These are phyloP conservation scores for Volvox reticuliferus DNA, from an alignment of 139 green algal species.

Conservation along the genomic window DNA sequence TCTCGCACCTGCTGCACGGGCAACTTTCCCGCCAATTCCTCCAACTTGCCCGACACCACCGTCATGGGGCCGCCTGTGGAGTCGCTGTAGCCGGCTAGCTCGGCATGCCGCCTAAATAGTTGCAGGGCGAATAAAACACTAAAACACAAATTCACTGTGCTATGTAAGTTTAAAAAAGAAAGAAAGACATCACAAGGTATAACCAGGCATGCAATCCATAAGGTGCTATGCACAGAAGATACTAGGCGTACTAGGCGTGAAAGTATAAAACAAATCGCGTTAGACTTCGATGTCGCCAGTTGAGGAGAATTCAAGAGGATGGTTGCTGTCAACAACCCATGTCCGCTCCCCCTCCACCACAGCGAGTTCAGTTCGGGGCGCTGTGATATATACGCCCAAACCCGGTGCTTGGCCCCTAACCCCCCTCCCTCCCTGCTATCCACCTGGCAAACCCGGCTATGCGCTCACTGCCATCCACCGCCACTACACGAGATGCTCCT, in stretches of 20 bases:
- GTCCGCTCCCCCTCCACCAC: background rate
- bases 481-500: slow-evolving; percentile 82
- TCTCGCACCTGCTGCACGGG: slow-evolving; percentile 66
- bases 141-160: too few relatives aligned
- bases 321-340: background rate
- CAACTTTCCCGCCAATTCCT: slow-evolving; percentile 71
- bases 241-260: too few relatives aligned
- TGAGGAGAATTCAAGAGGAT: too few relatives aligned
- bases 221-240: too few relatives aligned
- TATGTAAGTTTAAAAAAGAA: too few relatives aligned
- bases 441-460: slow-evolving; percentile 77
- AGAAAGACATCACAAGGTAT: too few relatives aligned
- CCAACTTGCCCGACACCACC: slow-evolving; percentile 78
- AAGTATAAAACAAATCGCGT: too few relatives aligned
- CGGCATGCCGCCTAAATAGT: slow-evolving; percentile 31
- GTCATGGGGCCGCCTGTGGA: slow-evolving; percentile 64
- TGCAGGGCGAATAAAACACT: background rate
- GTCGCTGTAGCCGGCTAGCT: slow-evolving; percentile 38
- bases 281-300: too few relatives aligned
- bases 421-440: slow-evolving; percentile 8
- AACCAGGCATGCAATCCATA: too few relatives aligned
- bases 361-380: too few relatives aligned
- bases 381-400: background rate
- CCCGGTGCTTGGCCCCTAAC: background rate
- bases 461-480: slow-evolving; percentile 63